Percentiles rank a stretch among this genome's conserved stretches.
phyloP scores from a whole-genome alignment of 2,329 filamentous ascomycete species.

The Hortaea werneckii region DNA sequence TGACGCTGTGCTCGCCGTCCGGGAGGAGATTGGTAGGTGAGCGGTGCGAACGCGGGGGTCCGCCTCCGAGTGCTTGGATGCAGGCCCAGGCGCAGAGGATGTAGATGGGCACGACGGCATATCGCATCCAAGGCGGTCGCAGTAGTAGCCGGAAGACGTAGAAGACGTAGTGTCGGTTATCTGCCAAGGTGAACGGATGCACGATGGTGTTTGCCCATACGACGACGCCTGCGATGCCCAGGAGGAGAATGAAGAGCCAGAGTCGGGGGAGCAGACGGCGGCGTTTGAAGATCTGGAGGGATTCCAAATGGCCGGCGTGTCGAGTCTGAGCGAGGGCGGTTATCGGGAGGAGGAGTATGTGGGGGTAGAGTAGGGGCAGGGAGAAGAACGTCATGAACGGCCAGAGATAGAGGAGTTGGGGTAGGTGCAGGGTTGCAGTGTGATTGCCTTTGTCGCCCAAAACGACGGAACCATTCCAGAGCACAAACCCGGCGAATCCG shows the following conservation, averaged over 20 bases:
- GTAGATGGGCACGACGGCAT: conserved; percentile 57
- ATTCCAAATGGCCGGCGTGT: conserved; percentile 16
- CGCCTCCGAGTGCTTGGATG: conserved; percentile 50
- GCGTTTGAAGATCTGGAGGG: conserved; percentile 25
- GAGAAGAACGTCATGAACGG: conserved; percentile 86
- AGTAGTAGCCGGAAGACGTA: conserved; percentile 84
- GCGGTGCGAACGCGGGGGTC: conserved; percentile 9
- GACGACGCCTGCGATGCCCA: conserved; percentile 35
- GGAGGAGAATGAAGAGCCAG: conserved; percentile 25
- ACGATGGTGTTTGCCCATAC: conserved; percentile 83
- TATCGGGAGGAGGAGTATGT: conserved; percentile 14
- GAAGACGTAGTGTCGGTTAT: conserved; percentile 96
- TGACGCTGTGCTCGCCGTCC: conserved; percentile 15
- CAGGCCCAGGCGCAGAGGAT: conserved; percentile 57
- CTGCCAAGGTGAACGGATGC: conserved; percentile 89
- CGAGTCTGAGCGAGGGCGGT: background rate
- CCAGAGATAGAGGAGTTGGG: conserved; percentile 95
- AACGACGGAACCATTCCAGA: conserved; percentile 85
- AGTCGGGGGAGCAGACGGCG: conserved; percentile 28
- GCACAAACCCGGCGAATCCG: conserved; percentile 64
- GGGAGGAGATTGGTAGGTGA: conserved; percentile 7
- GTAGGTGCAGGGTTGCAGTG: conserved; percentile 73
- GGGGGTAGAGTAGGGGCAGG: conserved; percentile 43
- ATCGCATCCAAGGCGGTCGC: conserved; percentile 31
- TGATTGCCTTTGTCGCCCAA: conserved; percentile 94